Percentiles rank a stretch among this genome's conserved stretches.
phyloP scores from a whole-genome alignment of 2,329 filamentous ascomycete genomes.

The Aureobasidium sp. region DNA sequence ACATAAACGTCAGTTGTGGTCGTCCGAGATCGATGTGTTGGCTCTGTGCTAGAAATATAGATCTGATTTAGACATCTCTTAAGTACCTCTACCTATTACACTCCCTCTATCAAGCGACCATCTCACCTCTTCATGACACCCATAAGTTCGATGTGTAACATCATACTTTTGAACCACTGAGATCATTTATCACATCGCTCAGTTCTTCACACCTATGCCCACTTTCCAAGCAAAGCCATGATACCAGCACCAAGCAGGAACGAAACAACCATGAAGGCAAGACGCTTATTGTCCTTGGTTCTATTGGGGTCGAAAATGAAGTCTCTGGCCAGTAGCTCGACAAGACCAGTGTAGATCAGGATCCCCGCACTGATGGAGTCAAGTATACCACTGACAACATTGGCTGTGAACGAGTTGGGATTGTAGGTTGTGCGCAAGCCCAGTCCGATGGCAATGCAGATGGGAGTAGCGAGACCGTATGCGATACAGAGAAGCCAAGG shows the following conservation, averaged over 20 bases:
- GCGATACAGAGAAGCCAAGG: slow-evolving; percentile 67
- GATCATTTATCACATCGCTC: neutral
- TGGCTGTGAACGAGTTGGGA: slow-evolving; percentile 32
- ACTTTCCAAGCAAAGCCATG: slow-evolving; percentile 79
- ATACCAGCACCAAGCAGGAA: slow-evolving; percentile 68
- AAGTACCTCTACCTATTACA: no score
- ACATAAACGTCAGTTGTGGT: neutral
- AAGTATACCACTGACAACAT: slow-evolving; percentile 76
- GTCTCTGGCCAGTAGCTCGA: slow-evolving; percentile 43
- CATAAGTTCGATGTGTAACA: neutral
- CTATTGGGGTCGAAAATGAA: slow-evolving; percentile 68
- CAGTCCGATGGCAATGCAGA: slow-evolving; percentile 78
- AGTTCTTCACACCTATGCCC: slow-evolving; percentile 52
- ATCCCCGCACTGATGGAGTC: slow-evolving; percentile 66
- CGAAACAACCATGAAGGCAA: slow-evolving; percentile 86
- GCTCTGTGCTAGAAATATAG: no score
- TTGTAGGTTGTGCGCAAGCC: slow-evolving; percentile 62
- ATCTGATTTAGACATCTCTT: no score
- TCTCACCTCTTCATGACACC: no score
- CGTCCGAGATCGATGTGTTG: neutral
- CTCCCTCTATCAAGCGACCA: no score
- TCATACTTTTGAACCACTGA: neutral
- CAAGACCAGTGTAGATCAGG: slow-evolving; percentile 38
- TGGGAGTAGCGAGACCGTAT: slow-evolving; percentile 74
- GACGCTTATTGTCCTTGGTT: slow-evolving; percentile 77